These are phyloP conservation scores for Hanseniaspora uvarum DNA, from an alignment of 1,139 yeast species.

Conservation along the genomic window DNA sequence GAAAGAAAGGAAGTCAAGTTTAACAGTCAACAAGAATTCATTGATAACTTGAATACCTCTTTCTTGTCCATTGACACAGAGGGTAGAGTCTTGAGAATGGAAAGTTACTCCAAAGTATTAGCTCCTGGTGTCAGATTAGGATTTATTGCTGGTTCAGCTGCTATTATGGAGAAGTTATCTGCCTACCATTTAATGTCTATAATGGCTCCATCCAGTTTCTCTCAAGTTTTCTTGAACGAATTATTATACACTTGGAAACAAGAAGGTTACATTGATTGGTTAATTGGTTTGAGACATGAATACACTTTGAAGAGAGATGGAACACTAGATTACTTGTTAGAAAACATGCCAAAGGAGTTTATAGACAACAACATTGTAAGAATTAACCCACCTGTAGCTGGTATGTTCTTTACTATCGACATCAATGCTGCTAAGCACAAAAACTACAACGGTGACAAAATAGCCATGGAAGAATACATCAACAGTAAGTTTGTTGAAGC, in stretches of 20 bases:
- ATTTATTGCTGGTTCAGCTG: slow-evolving; percentile 74
- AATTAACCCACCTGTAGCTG: slow-evolving; percentile 50
- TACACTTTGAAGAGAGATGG: slow-evolving; percentile 68
- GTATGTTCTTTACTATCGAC: slow-evolving; percentile 51
- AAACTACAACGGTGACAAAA: slow-evolving; percentile 40
- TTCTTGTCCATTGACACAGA: slow-evolving; percentile 70
- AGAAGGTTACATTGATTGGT: slow-evolving; percentile 74
- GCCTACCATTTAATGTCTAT: slow-evolving; percentile 73
- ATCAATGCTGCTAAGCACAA: slow-evolving; percentile 48
- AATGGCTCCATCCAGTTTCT: slow-evolving; percentile 74
- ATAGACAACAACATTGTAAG: slow-evolving; percentile 34
- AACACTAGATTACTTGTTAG: slow-evolving; percentile 44
- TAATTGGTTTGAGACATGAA: slow-evolving; percentile 71
- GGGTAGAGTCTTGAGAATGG: slow-evolving; percentile 84
- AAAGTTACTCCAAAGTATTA: slow-evolving; percentile 80
- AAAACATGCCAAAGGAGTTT: slow-evolving; percentile 41
- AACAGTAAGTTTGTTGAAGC: slow-evolving; percentile 41
- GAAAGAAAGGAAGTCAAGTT: slow-evolving; percentile 15
- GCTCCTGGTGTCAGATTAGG: slow-evolving; percentile 92
- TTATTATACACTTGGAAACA: slow-evolving; percentile 63
- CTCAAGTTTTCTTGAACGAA: slow-evolving; percentile 60
- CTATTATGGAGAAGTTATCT: slow-evolving; percentile 54
- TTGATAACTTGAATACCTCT: slow-evolving; percentile 63
- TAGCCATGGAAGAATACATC: slow-evolving; percentile 40
- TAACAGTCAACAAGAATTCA: slow-evolving; percentile 47